phyloP scores from a whole-genome alignment of 352 stramenopile genomes.

The Pseudoperonospora humuli region DNA sequence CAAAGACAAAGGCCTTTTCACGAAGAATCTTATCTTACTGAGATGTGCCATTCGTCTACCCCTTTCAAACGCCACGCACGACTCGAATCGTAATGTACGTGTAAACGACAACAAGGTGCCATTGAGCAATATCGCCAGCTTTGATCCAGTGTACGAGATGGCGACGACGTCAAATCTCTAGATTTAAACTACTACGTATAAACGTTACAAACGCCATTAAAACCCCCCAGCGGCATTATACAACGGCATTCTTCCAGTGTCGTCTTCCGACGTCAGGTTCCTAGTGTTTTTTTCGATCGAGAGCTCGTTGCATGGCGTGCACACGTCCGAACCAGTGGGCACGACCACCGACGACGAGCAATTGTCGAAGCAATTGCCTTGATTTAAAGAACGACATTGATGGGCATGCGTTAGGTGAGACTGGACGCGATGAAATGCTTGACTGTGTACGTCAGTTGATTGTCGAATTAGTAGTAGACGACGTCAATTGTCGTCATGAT shows the following conservation, averaged over 20 bases:
- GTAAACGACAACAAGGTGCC: conserved; percentile 13
- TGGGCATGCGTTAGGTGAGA: neutral
- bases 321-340: conserved; percentile 19
- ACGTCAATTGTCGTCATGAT: neutral
- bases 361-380: conserved; percentile 7
- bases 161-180: conserved; percentile 5
- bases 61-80: conserved; percentile 5
- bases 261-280: neutral
- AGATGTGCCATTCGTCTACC: conserved; percentile 33
- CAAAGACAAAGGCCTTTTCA: too few relatives aligned
- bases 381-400: conserved; percentile 1
- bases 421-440: conserved; percentile 11
- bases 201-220: conserved; percentile 7
- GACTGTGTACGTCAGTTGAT: conserved; percentile 29
- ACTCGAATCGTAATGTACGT: neutral
- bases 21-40: too few relatives aligned
- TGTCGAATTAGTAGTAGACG: conserved; percentile 23
- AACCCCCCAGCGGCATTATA: neutral
- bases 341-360: conserved; percentile 10
- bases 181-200: conserved; percentile 7
- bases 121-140: too few relatives aligned
- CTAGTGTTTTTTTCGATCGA: neutral
- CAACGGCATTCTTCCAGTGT: neutral
- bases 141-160: conserved; percentile 1
- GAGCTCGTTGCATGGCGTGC: conserved; percentile 12